Base-by-base conservation (phyloP, 2,329 filamentous ascomycete genomes). In the Aspergillus puulaauensis region DNA sequence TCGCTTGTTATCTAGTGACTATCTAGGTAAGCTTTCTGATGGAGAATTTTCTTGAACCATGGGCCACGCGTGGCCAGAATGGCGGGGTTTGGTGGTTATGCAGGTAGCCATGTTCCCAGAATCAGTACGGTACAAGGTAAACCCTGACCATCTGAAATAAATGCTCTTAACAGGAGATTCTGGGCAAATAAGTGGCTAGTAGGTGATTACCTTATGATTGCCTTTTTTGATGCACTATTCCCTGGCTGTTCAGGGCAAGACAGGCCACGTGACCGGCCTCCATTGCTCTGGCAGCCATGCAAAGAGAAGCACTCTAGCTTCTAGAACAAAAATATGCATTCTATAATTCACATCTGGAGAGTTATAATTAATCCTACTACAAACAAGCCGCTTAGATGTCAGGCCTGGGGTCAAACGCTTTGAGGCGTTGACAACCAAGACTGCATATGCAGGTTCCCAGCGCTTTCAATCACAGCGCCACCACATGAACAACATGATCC, bases 361-460 rank as follows among this genome's bases (percentile, higher is more conserved):
- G 8, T 1, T 35, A 17, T 19, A 9, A 4, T 15, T 39, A 5
- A 3, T 23, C 37, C 33, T 31, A 14, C 15, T 44, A 24, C 15
- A 35, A 23, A 12, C 7, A 37, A 11, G 2, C 17, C 35, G 41
- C 31, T 43, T 6, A 11, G 6, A n/a, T 46, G 44, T 7, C 23
- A 12, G 33, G 8, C 23, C 21, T 6, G 4, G 33, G 23, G 35
- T 24, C 23, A 23, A 33, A 17, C 11, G 14, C 40, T 44, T 43
- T 51, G 47, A 41, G 33, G 12, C 24, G 39, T 6, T 35, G 40
- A 33, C 23, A 44, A 27, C 17, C 14, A 53, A 43, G 44, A 53
- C 31, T n/a, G 35, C 35, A 37, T 37, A 54, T 58, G 56, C 56
- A 51, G 46, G 27, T 33, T 54, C 27, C 51, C 56, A 49, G 12